phyloP scores from a whole-genome alignment of 2,329 filamentous ascomycete species.

The Amesomyces nigricolor region DNA sequence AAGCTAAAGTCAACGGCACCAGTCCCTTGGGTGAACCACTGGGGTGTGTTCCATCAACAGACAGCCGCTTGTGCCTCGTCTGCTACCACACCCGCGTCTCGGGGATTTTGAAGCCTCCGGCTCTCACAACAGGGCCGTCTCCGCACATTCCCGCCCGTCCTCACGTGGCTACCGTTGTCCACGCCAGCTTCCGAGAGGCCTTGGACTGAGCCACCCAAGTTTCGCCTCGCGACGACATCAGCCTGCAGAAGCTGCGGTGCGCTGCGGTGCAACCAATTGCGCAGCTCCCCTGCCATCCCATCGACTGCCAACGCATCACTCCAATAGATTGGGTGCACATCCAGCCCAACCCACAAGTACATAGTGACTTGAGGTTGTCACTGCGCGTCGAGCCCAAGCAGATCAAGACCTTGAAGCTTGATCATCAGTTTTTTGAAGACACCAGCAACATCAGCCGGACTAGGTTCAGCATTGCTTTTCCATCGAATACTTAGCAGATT shows the following conservation, averaged over 20 bases:
- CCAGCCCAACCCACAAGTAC: conserved; percentile 41
- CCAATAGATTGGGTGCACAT: conserved; percentile 51
- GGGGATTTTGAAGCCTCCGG: conserved; percentile 21
- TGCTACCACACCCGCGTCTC: conserved; percentile 8
- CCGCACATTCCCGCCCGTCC: conserved; percentile 18
- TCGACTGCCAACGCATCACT: conserved; percentile 57
- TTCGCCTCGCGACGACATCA: conserved; percentile 43
- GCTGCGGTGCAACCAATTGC: conserved; percentile 38
- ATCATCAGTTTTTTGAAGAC: conserved; percentile 19
- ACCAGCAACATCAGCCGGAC: conserved; percentile 14
- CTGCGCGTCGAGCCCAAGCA: conserved; percentile 42
- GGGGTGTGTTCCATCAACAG: conserved; percentile 13
- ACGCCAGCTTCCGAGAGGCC: conserved; percentile 32
- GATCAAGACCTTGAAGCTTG: conserved; percentile 30
- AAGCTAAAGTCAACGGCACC: conserved; percentile 28
- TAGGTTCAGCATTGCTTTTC: conserved; percentile 14
- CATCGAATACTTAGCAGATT: conserved; percentile 14
- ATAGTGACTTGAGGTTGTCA: conserved; percentile 38
- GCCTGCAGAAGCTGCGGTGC: conserved; percentile 56
- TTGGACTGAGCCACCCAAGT: conserved; percentile 33
- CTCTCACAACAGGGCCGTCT: conserved; percentile 24
- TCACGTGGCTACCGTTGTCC: conserved; percentile 42
- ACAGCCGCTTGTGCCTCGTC: conserved; percentile 16
- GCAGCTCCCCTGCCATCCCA: conserved; percentile 47
- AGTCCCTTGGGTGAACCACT: neutral